These are phyloP conservation scores for Cyberlindnera samutprakarnensis DNA, from an alignment of 805 yeast genomes.

Conservation along the genomic window DNA sequence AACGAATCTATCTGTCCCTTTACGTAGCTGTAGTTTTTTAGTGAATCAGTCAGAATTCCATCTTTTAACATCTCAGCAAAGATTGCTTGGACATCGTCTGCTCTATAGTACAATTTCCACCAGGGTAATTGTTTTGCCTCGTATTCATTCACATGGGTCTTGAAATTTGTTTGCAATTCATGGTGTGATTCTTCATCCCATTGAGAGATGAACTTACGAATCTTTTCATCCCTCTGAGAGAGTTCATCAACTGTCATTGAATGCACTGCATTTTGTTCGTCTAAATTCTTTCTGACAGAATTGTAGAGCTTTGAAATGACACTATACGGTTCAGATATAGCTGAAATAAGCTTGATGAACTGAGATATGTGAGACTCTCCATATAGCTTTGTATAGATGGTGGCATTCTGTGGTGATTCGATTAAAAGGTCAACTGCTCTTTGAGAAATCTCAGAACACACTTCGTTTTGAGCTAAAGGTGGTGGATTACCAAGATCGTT, in stretches of 20 bases:
- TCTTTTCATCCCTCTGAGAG: constrained; percentile 7
- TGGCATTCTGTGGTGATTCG: constrained; percentile 23
- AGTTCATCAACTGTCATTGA: constrained; percentile 17
- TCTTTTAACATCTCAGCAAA: constrained; percentile 21
- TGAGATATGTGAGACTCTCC: constrained; percentile 18
- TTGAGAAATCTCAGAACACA: constrained; percentile 20
- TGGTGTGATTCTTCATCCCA: constrained; percentile 25
- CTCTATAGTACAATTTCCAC: constrained; percentile 26
- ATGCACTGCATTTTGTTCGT: constrained; percentile 12
- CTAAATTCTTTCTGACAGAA: constrained; percentile 11
- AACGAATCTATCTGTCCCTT: constrained; percentile 26
- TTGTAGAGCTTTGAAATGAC: constrained; percentile 12
- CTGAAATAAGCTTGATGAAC: constrained; percentile 10
- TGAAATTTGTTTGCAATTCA: constrained; percentile 23
- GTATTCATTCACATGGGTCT: constrained; percentile 21
- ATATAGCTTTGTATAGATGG: constrained; percentile 19
- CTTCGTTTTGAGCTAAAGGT: constrained; percentile 16
- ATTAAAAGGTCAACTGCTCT: constrained; percentile 18
- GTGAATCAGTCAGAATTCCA: constrained; percentile 20
- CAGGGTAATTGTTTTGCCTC: constrained; percentile 22
- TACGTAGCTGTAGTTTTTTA: constrained; percentile 22
- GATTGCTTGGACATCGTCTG: constrained; percentile 23
- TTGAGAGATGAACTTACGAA: constrained; percentile 16
- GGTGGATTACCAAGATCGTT: constrained; percentile 4
- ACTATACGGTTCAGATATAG: constrained; percentile 12